Base-by-base conservation (phyloP, 2,329 filamentous ascomycete species). In the Cytospora paraplurivora region DNA sequence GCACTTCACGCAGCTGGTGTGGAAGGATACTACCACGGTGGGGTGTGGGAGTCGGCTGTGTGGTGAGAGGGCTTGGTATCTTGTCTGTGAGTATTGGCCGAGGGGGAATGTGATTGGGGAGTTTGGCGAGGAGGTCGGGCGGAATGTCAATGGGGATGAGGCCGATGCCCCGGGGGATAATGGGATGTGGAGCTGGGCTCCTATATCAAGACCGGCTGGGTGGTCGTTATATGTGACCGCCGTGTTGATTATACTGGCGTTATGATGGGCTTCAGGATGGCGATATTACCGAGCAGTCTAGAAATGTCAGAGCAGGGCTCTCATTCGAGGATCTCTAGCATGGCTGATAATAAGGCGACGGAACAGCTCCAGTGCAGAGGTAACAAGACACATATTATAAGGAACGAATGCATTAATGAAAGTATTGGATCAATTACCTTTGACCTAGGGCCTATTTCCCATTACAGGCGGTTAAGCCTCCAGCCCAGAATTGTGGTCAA, bases 1-100 rank as follows among this genome's bases (percentile, higher is more conserved):
- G 0, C 88, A 91, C 72, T 92, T 92, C 69, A 89, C 88, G 1
- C 88, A 91, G 77, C 74, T 92, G 7, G 88, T 92, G 7, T 92
- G 89, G 89, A 85, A 82, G 73, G 74, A 77, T 32, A 90, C 86
- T 1, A 85, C 77, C 7, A 77, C 79, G 38, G 82, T 89, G 0
- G 87, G 87, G 0, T 92, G 82, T 62, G 81, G 72, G 32, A 75
- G 74, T 62, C 76, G 67, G 67, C 65, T 80, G 51, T 85, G 81
- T 56, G 72, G 76, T 41, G 68, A 73, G 35, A 75, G 74, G 41
- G 86, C 86, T 0, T 90, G 86, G 85, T 89, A 84, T 73, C 77
- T 91, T 0, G 86, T 86, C 32, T 92, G 88, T 68, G 87, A 91
- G 75, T 91, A 91, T 74, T 88, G 79, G 77, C 88, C 89, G 1